Evolutionary conservation across 768 basidiomycete species (phyloP).

Genomic region (Leccinum subgranulosum): DNA sequence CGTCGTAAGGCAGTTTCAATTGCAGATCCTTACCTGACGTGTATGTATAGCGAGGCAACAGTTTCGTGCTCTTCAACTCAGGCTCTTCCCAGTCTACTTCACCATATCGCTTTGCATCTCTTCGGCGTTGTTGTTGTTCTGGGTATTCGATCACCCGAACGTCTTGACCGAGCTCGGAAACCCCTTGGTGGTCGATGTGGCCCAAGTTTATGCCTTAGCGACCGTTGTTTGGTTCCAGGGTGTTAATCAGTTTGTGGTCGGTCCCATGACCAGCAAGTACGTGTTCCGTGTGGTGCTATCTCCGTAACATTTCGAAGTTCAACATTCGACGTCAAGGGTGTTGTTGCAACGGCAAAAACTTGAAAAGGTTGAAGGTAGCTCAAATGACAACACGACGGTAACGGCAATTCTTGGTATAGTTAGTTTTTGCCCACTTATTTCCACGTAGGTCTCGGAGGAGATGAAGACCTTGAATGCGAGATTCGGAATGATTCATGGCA

Average conservation of each 20-base stretch:
- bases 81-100: slow-evolving; percentile 75
- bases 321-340: slow-evolving; percentile 40
- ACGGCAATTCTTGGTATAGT: slow-evolving; percentile 20
- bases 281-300: slow-evolving; percentile 17
- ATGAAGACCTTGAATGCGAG: slow-evolving; percentile 69
- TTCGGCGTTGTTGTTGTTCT: slow-evolving; percentile 51
- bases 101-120: slow-evolving; percentile 53
- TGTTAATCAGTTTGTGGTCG: slow-evolving; percentile 66
- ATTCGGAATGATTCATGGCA: slow-evolving; percentile 66
- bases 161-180: slow-evolving; percentile 46
- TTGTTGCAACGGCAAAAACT: slow-evolving; percentile 71
- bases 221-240: slow-evolving; percentile 45
- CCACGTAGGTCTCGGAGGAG: slow-evolving; percentile 52
- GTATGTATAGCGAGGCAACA: slow-evolving; percentile 55
- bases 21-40: background rate
- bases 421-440: slow-evolving; percentile 8
- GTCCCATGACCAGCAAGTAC: slow-evolving; percentile 69
- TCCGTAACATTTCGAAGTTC: background rate
- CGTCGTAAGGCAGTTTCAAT: slow-evolving; percentile 15
- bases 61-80: slow-evolving; percentile 72
- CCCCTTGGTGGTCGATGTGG: slow-evolving; percentile 56
- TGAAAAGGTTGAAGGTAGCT: slow-evolving; percentile 73
- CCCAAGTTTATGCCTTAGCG: slow-evolving; percentile 58
- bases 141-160: slow-evolving; percentile 56
- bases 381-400: slow-evolving; percentile 63